phyloP scores from a whole-genome alignment of 2,329 filamentous ascomycete species.

The Alternaria hordeiaustralica region DNA sequence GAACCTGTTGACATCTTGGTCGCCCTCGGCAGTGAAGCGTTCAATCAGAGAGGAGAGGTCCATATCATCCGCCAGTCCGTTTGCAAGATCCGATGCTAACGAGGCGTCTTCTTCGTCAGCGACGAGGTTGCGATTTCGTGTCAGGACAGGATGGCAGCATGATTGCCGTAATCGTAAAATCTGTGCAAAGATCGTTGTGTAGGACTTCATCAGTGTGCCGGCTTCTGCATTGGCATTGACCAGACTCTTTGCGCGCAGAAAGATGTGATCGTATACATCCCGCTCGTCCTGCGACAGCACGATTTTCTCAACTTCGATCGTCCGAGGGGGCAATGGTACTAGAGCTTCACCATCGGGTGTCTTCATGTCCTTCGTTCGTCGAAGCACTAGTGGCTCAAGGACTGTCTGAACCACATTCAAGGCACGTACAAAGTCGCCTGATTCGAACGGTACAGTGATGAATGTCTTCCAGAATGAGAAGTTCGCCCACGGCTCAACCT shows the following conservation, averaged over 20 bases:
- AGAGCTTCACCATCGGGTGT: conserved; percentile 83
- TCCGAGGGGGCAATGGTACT: conserved; percentile 81
- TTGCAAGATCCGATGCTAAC: conserved; percentile 76
- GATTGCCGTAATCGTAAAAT: conserved; percentile 90
- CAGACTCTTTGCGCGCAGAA: conserved; percentile 78
- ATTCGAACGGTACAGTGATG: conserved; percentile 96
- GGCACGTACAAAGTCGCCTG: conserved; percentile 89
- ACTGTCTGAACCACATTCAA: conserved; percentile 97
- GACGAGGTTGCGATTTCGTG: conserved; percentile 82
- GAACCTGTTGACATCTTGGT: conserved; percentile 72
- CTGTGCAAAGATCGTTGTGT: conserved; percentile 96
- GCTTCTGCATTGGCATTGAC: conserved; percentile 88
- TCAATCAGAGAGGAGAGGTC: conserved; percentile 86
- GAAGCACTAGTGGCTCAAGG: conserved; percentile 90
- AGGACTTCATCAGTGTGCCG: conserved; percentile 92
- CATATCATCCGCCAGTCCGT: conserved; percentile 92
- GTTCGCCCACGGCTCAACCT: conserved; percentile 97
- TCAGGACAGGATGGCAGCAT: conserved; percentile 91
- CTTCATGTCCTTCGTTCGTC: conserved; percentile 97
- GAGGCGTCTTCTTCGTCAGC: conserved; percentile 87
- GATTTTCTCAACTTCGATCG: conserved; percentile 84
- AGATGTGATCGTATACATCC: conserved; percentile 93
- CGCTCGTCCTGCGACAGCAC: conserved; percentile 84
- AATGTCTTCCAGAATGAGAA: conserved; percentile 99
- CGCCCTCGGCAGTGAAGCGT: conserved; percentile 72